Evolutionary conservation across 202 grass and related monocot species (phyloP).

Genomic region (Bolboschoenoplectus hybrid): DNA sequence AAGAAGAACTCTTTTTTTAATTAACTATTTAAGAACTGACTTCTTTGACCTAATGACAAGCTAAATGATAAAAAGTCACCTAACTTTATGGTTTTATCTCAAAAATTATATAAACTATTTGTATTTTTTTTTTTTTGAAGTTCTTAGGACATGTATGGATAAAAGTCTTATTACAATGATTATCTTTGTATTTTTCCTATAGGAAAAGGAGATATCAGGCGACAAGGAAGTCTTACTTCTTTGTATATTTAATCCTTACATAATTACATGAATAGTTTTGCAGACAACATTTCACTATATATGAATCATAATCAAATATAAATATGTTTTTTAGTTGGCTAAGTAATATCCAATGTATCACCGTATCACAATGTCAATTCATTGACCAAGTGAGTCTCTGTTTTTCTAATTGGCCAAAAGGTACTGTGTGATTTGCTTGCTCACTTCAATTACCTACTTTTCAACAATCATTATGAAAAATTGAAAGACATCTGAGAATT

Average conservation of each 20-base stretch:
- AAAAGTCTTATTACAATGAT: not conserved
- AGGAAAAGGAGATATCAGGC: not conserved
- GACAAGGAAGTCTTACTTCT: not conserved
- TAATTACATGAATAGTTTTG: not conserved
- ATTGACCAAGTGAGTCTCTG: not conserved
- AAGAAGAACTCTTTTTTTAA: not conserved
- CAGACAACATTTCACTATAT: not conserved
- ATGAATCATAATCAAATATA: slow-evolving; percentile 24
- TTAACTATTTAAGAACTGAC: not conserved
- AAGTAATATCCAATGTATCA: slow-evolving; percentile 1
- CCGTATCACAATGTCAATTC: not conserved
- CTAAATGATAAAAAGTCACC: too few relatives aligned
- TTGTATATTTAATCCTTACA: not conserved
- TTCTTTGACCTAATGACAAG: too few relatives aligned
- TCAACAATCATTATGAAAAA: not conserved
- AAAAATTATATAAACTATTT: not conserved
- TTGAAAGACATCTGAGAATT: not conserved
- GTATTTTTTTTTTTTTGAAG: too few relatives aligned
- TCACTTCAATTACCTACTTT: not conserved
- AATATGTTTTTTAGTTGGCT: slow-evolving; percentile 1
- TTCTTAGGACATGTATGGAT: not conserved
- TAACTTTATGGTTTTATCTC: not conserved
- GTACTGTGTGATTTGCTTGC: not conserved
- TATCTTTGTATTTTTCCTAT: not conserved
- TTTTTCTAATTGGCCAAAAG: not conserved